These are phyloP conservation scores for Trypanosoma platydactyli DNA, from an alignment of 208 protist species.

Conservation along the genomic window DNA sequence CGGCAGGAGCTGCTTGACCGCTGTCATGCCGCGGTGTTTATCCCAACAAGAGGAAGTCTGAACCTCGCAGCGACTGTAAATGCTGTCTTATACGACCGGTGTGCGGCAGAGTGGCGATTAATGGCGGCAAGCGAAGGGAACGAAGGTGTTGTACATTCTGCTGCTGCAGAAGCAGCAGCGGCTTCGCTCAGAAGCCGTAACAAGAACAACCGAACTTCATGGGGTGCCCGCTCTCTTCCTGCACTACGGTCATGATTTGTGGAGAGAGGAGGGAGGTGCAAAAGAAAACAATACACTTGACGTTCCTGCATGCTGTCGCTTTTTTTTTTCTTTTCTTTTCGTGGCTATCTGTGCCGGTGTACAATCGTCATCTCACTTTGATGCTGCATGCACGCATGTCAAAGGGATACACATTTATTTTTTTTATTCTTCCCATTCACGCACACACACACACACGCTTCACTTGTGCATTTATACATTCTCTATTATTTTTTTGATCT, in stretches of 20 bases:
- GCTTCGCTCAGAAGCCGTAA: constrained; percentile 40
- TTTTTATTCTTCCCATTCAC: neutral
- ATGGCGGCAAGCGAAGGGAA: neutral
- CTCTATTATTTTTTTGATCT: neutral
- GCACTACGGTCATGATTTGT: neutral
- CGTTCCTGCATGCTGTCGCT: constrained; percentile 2
- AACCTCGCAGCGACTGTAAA: constrained; percentile 73
- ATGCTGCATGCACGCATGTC: too few species aligned
- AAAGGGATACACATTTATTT: neutral
- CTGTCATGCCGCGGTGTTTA: constrained; percentile 62
- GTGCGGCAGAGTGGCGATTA: constrained; percentile 37
- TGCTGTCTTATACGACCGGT: constrained; percentile 76
- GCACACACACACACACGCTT: neutral
- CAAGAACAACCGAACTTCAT: constrained; percentile 50
- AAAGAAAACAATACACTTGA: neutral
- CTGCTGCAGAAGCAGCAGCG: neutral
- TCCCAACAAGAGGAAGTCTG: constrained; percentile 71
- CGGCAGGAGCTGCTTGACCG: constrained; percentile 36
- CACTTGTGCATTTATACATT: neutral
- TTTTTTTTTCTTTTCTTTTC: neutral
- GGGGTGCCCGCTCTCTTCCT: constrained; percentile 11
- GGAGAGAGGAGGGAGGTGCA: too few species aligned
- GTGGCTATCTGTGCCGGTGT: constrained; percentile 2
- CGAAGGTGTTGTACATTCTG: neutral
- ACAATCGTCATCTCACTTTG: too few species aligned